These are phyloP conservation scores for Podosphaera fusca DNA, from an alignment of 2,329 filamentous ascomycete genomes.

Conservation along the genomic window DNA sequence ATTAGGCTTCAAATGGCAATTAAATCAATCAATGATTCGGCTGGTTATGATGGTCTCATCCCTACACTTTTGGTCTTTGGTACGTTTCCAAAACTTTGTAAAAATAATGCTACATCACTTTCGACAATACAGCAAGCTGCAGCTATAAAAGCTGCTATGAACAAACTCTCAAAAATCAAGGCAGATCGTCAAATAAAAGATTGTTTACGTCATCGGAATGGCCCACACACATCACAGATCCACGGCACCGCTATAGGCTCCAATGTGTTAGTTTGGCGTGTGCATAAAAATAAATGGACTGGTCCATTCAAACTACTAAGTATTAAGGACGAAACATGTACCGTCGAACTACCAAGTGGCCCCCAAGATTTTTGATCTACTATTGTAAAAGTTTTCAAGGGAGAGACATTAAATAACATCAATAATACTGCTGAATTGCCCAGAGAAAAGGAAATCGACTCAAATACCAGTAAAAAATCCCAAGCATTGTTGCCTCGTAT, in stretches of 20 bases:
- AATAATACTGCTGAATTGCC: background rate
- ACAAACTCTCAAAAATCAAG: slow-evolving; percentile 1
- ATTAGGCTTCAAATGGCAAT: slow-evolving; percentile 1
- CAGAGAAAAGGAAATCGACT: background rate
- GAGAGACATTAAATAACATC: background rate
- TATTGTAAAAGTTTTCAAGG: background rate
- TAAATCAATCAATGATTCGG: background rate
- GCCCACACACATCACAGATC: background rate
- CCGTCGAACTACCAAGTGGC: background rate
- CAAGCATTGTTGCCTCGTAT: too few species aligned
- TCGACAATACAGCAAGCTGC: background rate
- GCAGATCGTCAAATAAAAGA: slow-evolving; percentile 1
- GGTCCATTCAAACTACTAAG: background rate
- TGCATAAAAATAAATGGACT: background rate
- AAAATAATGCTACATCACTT: background rate
- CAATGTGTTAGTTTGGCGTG: background rate
- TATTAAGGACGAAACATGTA: background rate
- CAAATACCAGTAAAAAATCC: too few species aligned
- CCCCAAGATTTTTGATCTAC: background rate
- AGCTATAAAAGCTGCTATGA: slow-evolving; percentile 3
- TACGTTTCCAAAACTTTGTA: background rate
- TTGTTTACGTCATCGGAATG: background rate
- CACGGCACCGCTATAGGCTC: background rate
- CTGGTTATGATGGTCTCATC: background rate
- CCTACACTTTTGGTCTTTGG: slow-evolving; percentile 1